Base-by-base conservation (phyloP, 495 filamentous ascomycete species). In the Hypomontagnella submonticulosa region DNA sequence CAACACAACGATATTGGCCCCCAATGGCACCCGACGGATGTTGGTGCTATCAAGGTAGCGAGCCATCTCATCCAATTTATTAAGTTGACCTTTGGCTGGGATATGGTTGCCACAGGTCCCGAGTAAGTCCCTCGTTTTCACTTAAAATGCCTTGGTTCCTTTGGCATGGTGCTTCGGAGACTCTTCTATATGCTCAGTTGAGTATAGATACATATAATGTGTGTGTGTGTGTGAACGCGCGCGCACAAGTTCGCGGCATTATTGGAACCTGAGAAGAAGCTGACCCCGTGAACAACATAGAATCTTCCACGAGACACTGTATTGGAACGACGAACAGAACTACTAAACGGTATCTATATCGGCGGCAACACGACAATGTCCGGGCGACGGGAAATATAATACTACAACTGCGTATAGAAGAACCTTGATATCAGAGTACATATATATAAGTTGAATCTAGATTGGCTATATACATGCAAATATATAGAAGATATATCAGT, bases 1-100 rank as follows among this genome's bases (percentile, higher is more conserved):
- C 86, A 89, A 67, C 87, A 91, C 63, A 90, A 90, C 56, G 88
- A 90, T 66, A 87, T 89, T 52, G 84, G 78, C 4, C 88, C 87
- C 10, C 77, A 79, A 67, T 87, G 78, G 62, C 88, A 91, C 58
- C 87, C 85, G 0, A 90, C 87, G 0, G 87, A 90, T 63, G 83
- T 89, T 9, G 87, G 88, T 0, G 85, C 88, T 49, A 80, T 90
- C 71, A 90, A 90, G 63, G 73, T 90, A 1, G 86, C 88, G 2
- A 88, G 86, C 62, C 87, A 90, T 61, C 61, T 90, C 47, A 82
- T 85, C 70, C 84, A 88, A 68, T 89, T 81, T 48, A 77, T 81
- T 37, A 71, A 71, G 57, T 50, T 76, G 48, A 77, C 64, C 9
- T 83, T 91, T 60, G 81, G 84, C 19, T 91, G 87, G 87, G 79